These are phyloP conservation scores for Candida succiphila DNA, from an alignment of 805 yeast genomes.

Conservation along the genomic window DNA sequence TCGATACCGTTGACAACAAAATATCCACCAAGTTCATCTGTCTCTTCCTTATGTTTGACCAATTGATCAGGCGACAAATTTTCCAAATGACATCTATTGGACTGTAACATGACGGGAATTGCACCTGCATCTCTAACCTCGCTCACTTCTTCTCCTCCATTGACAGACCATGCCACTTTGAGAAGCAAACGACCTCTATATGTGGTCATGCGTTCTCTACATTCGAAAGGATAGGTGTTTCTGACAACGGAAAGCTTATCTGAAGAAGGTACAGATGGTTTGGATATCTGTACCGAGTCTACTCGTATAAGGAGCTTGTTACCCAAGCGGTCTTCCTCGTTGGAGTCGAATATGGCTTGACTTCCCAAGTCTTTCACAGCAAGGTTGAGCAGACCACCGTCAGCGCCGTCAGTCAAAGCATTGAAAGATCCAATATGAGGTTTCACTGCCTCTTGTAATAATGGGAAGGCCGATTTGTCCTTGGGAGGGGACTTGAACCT, in stretches of 20 bases:
- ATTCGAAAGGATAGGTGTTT: slow-evolving; percentile 72
- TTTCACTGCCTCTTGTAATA: slow-evolving; percentile 78
- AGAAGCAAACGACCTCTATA: slow-evolving; percentile 73
- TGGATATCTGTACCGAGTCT: slow-evolving; percentile 81
- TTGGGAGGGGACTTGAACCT: slow-evolving; percentile 85
- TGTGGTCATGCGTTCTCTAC: slow-evolving; percentile 82
- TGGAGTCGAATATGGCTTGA: slow-evolving; percentile 77
- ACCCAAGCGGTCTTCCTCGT: slow-evolving; percentile 60
- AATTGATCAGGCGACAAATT: slow-evolving; percentile 75
- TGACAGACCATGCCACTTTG: slow-evolving; percentile 78
- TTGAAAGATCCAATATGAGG: slow-evolving; percentile 97
- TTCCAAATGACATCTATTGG: slow-evolving; percentile 88
- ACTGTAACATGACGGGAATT: slow-evolving; percentile 82
- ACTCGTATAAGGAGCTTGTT: slow-evolving; percentile 77
- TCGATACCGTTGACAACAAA: slow-evolving; percentile 95
- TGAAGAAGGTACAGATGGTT: slow-evolving; percentile 63
- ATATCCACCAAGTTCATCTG: slow-evolving; percentile 95
- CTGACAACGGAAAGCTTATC: slow-evolving; percentile 74
- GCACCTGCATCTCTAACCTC: slow-evolving; percentile 89
- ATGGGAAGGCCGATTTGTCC: slow-evolving; percentile 73
- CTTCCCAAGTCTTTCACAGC: slow-evolving; percentile 86
- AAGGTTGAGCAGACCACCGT: slow-evolving; percentile 74
- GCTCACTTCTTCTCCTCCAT: slow-evolving; percentile 71
- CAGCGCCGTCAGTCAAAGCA: slow-evolving; percentile 84
- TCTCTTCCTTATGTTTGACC: slow-evolving; percentile 74